Base-by-base conservation (phyloP, 306 rosid species). In the Benincasa hispida region DNA sequence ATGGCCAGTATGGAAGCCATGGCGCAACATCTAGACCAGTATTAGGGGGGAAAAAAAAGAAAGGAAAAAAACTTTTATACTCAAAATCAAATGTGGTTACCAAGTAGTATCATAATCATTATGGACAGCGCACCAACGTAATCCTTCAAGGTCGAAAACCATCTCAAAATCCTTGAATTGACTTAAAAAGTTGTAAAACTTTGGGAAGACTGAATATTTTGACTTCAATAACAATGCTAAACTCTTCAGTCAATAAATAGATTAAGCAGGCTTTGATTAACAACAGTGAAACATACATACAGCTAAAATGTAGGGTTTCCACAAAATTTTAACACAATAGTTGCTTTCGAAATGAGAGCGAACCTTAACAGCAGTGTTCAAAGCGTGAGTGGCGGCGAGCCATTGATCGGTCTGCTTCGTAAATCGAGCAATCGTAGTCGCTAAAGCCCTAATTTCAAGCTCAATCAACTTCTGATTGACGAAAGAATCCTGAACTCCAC, bases 331-430 rank as follows among this genome's bases (percentile, higher is more conserved):
- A 66, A 35, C 53, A 10, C 25, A 45, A 9, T 21, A 47, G 22
- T 47, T 8, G 37, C 24, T 47, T 24, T 39, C 55, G 21, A 27
- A 68, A 18, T 70, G 57, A 47, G 39, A 45, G 17, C 76, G 4
- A 62, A 89, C 99, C 97, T 94, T 94, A 56, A 94, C 84, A 47
- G 92, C 95, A 13, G 91, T 81, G 83, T 94, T 94, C 27, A 94
- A 77, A 57, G 93, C 80, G 78, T 82, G 94, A 76, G 99, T 85
- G 32, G 92, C 80, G 66, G 87, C 54, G 57, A 94, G 96, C 97
- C 95, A 94, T 7, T 94, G 96, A 87, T 92, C 97, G 10, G 96
- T 89, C 81, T 90, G 97, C 79, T 90, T 94, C 59, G 79, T 86
- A 85, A 92, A 94, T 11, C 90, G 87, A 0, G 93, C 9, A 61